phyloP scores from a whole-genome alignment of 164 flowering plant genomes.

The Magnolia sinica region DNA sequence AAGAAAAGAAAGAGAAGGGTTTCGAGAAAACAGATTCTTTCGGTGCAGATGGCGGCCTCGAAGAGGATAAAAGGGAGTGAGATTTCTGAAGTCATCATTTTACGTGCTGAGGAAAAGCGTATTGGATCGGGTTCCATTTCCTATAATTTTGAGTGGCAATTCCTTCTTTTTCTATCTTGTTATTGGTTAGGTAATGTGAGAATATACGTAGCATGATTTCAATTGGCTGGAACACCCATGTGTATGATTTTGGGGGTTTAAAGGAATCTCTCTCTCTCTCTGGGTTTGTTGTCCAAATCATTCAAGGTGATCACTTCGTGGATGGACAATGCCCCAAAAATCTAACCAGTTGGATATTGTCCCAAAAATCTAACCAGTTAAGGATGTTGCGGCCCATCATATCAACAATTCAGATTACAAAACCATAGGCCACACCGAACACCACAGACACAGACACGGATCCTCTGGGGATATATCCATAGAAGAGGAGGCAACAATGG shows the following conservation, averaged over 20 bases:
- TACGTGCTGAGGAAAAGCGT: not conserved
- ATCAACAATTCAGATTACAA: too few species aligned
- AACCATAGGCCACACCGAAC: too few species aligned
- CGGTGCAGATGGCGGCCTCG: slow-evolving; percentile 39
- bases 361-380: too few species aligned
- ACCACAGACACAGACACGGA: too few species aligned
- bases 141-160: not conserved
- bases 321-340: too few species aligned
- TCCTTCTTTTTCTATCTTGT: not conserved
- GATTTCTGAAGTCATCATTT: not conserved
- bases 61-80: slow-evolving; percentile 60
- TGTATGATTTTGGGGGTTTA: not conserved
- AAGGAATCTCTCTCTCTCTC: too few species aligned
- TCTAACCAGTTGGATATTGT: too few species aligned
- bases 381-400: too few species aligned
- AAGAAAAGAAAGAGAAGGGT: slow-evolving; percentile 31
- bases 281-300: too few species aligned
- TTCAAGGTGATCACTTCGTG: too few species aligned
- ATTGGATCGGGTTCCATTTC: not conserved
- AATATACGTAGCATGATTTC: not conserved
- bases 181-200: not conserved
- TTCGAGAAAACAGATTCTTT: slow-evolving; percentile 14
- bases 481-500: too few species aligned
- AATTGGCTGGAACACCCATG: not conserved
- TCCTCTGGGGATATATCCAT: too few species aligned